Conservation (phyloP, 331 rosid species). For the Stylosanthes scabra region DNA sequence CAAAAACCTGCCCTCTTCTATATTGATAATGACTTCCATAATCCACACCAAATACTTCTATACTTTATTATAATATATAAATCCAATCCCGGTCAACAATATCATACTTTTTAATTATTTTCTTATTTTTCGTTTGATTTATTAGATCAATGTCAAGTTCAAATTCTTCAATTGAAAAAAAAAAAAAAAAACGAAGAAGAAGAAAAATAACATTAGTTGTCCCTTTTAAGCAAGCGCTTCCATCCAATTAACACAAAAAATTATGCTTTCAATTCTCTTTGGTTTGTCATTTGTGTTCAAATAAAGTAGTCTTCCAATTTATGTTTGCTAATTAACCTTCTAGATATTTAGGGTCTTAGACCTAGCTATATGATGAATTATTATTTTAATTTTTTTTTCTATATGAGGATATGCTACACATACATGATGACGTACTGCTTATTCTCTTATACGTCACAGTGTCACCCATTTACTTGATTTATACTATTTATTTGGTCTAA, state of each 20-base stretch:
- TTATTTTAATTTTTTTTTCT: conserved; percentile 6
- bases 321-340: conserved; percentile 29
- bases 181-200: too few species aligned
- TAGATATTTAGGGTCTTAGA: conserved; percentile 35
- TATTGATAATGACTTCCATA: conserved; percentile 67
- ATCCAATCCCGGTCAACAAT: conserved; percentile 64
- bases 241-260: conserved; percentile 29
- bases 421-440: conserved; percentile 22
- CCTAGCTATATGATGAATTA: conserved; percentile 1
- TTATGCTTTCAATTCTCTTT: conserved; percentile 28
- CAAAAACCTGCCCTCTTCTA: conserved; percentile 82
- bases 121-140: not conserved
- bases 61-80: conserved; percentile 32
- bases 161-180: conserved; percentile 35
- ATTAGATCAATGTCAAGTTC: conserved; percentile 10
- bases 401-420: not conserved
- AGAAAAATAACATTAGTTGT: conserved; percentile 40
- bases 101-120: conserved; percentile 48
- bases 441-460: conserved; percentile 37
- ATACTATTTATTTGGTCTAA: not conserved
- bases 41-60: conserved; percentile 41
- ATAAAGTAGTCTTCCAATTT: conserved; percentile 13
- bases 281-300: conserved; percentile 32
- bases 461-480: conserved; percentile 5
- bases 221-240: conserved; percentile 53